A percentile compares a stretch with the other conserved stretches of the same genome.
These are phyloP conservation scores for Candida sphagnicola DNA, from an alignment of 805 yeast species.

Conservation along the genomic window DNA sequence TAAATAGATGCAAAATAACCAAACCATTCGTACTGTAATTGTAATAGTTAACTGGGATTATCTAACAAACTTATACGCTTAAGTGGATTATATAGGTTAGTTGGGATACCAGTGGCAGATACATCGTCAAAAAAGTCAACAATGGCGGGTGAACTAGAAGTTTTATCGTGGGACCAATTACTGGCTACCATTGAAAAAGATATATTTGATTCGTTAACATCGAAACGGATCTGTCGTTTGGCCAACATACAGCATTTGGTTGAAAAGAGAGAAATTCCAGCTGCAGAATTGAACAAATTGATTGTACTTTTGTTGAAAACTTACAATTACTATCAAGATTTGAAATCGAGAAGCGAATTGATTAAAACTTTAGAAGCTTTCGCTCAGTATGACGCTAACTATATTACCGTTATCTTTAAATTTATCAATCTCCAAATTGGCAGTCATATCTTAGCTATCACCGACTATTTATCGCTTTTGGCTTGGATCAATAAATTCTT, in stretches of 20 bases:
- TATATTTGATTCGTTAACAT: slow-evolving; percentile 33
- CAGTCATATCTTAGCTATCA: slow-evolving; percentile 40
- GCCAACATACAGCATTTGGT: slow-evolving; percentile 20
- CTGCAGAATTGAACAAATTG: slow-evolving; percentile 16
- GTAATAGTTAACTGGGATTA: too few species aligned
- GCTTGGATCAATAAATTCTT: slow-evolving; percentile 50
- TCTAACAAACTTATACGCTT: too few species aligned
- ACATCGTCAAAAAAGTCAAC: neutral
- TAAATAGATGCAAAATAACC: neutral
- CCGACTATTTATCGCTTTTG: slow-evolving; percentile 54
- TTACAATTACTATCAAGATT: slow-evolving; percentile 49
- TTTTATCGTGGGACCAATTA: slow-evolving; percentile 20
- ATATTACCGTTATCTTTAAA: slow-evolving; percentile 31
- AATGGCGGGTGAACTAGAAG: neutral
- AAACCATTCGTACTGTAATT: neutral
- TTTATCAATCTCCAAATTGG: slow-evolving; percentile 34
- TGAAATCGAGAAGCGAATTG: slow-evolving; percentile 42
- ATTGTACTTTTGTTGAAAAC: slow-evolving; percentile 40
- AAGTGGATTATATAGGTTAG: neutral
- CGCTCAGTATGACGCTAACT: slow-evolving; percentile 25
- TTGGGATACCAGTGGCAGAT: neutral
- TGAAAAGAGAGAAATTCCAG: slow-evolving; percentile 21
- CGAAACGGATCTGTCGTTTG: slow-evolving; percentile 30
- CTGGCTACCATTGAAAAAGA: slow-evolving; percentile 16
- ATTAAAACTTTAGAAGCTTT: slow-evolving; percentile 35